Percentiles rank a stretch among this genome's conserved stretches.
Evolutionary conservation across 805 yeast genomes (phyloP).

Genomic region (Ogataea dorogensis): DNA sequence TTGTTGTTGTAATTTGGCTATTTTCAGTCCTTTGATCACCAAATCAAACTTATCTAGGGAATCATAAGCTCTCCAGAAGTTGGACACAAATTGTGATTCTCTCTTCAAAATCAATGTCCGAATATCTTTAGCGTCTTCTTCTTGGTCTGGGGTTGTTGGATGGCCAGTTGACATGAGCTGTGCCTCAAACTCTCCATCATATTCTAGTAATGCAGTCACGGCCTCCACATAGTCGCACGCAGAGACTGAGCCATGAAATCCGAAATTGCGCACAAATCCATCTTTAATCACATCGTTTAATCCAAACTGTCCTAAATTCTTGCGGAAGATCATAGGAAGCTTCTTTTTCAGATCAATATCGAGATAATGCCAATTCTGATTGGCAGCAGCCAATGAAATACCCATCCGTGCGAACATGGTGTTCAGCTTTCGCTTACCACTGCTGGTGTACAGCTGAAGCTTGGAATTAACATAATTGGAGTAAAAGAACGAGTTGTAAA

Average conservation of each 20-base stretch:
- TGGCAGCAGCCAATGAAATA: slow-evolving; percentile 81
- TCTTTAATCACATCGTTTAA: slow-evolving; percentile 78
- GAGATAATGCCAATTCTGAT: slow-evolving; percentile 90
- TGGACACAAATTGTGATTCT: slow-evolving; percentile 35
- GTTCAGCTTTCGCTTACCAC: slow-evolving; percentile 81
- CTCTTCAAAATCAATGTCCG: slow-evolving; percentile 27
- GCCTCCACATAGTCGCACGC: slow-evolving; percentile 95
- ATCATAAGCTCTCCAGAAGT: slow-evolving; percentile 61
- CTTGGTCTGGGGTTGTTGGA: slow-evolving; percentile 22
- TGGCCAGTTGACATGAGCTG: slow-evolving; percentile 6
- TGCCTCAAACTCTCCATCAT: slow-evolving; percentile 40
- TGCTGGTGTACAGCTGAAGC: slow-evolving; percentile 84
- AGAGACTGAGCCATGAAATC: slow-evolving; percentile 80
- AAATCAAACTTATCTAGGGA: slow-evolving; percentile 50
- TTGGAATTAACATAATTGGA: slow-evolving; percentile 91
- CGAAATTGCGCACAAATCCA: slow-evolving; percentile 84
- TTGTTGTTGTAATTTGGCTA: slow-evolving; percentile 81
- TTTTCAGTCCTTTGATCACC: slow-evolving; percentile 67
- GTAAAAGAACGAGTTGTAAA: slow-evolving; percentile 86
- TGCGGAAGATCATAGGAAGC: slow-evolving; percentile 64
- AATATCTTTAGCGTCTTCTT: slow-evolving; percentile 31
- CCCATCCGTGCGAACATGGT: slow-evolving; percentile 97
- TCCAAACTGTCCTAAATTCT: slow-evolving; percentile 72
- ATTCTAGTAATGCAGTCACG: slow-evolving; percentile 78
- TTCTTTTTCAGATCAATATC: slow-evolving; percentile 75